These are phyloP conservation scores for Aspergillus cejpii DNA, from an alignment of 2,329 filamentous ascomycete genomes.

Conservation along the genomic window DNA sequence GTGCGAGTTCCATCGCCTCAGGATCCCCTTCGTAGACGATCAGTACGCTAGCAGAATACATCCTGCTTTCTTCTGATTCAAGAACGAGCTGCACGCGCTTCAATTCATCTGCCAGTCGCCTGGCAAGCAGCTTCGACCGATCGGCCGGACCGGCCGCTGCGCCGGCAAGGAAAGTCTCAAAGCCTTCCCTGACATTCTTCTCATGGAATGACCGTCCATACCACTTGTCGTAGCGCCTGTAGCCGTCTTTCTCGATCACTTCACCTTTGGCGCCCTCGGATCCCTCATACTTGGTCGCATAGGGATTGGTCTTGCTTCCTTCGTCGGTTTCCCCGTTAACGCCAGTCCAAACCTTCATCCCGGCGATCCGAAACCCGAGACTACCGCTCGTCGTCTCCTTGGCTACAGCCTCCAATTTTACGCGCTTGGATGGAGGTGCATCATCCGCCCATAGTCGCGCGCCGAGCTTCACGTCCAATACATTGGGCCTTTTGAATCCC, in stretches of 20 bases:
- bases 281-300: conserved; percentile 40
- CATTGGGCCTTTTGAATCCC: conserved; percentile 77
- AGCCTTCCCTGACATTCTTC: conserved; percentile 51
- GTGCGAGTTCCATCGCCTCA: conserved; percentile 47
- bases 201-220: conserved; percentile 56
- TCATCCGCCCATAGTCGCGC: conserved; percentile 75
- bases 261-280: conserved; percentile 41
- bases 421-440: conserved; percentile 53
- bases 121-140: conserved; percentile 41
- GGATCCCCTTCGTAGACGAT: conserved; percentile 61
- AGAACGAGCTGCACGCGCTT: conserved; percentile 43
- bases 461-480: conserved; percentile 89
- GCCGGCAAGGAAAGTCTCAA: conserved; percentile 51
- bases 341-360: conserved; percentile 55
- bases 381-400: conserved; percentile 53
- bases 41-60: conserved; percentile 61
- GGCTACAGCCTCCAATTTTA: conserved; percentile 53
- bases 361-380: conserved; percentile 58
- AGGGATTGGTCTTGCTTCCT: conserved; percentile 30
- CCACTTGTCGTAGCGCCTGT: conserved; percentile 58
- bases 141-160: conserved; percentile 37
- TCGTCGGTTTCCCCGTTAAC: conserved; percentile 28
- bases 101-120: conserved; percentile 39
- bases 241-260: conserved; percentile 46
- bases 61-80: conserved; percentile 55